A percentile compares a stretch with the other conserved stretches of the same genome.
Conservation (phyloP, 495 filamentous ascomycete genomes). For the Penicillium waksmanii region DNA sequence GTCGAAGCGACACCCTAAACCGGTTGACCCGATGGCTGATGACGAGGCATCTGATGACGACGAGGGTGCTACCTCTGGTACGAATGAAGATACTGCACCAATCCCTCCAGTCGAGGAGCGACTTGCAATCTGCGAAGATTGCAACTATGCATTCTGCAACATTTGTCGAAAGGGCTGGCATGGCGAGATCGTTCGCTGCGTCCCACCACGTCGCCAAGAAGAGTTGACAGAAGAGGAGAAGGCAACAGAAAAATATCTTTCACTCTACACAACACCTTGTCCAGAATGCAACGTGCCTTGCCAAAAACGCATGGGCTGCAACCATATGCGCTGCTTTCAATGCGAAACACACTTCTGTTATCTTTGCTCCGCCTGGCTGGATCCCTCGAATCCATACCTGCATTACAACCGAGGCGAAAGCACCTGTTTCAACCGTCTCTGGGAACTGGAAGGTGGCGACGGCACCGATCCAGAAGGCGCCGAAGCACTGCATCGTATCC, state of each 20-base stretch:
- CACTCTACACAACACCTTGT: conserved; percentile 78
- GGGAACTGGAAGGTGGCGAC: conserved; percentile 87
- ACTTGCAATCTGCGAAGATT: conserved; percentile 85
- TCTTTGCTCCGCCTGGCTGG: conserved; percentile 86
- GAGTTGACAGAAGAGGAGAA: conserved; percentile 82
- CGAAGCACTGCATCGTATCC: conserved; percentile 47
- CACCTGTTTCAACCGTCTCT: conserved; percentile 79
- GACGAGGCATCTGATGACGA: conserved; percentile 54
- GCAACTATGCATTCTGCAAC: conserved; percentile 88
- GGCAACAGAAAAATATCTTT: conserved; percentile 80
- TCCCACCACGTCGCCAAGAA: conserved; percentile 59
- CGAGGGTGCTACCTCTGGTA: conserved; percentile 36
- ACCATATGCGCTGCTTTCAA: conserved; percentile 94
- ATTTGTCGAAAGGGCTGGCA: conserved; percentile 83
- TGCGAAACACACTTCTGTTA: conserved; percentile 96
- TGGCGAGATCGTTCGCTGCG: conserved; percentile 72
- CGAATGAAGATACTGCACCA: conserved; percentile 39
- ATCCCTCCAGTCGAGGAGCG: conserved; percentile 57
- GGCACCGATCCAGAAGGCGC: conserved; percentile 55
- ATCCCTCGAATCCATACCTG: conserved; percentile 76
- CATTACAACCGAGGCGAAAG: conserved; percentile 79
- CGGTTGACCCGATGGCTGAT: conserved; percentile 51
- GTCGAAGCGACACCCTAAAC: conserved; percentile 78
- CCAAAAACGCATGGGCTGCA: conserved; percentile 93
- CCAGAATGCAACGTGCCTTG: conserved; percentile 86